Evolutionary conservation across 768 basidiomycete species (phyloP), one percentile per base, ranked within the genome.

Genomic region (Aureoboletus auriporus): DNA sequence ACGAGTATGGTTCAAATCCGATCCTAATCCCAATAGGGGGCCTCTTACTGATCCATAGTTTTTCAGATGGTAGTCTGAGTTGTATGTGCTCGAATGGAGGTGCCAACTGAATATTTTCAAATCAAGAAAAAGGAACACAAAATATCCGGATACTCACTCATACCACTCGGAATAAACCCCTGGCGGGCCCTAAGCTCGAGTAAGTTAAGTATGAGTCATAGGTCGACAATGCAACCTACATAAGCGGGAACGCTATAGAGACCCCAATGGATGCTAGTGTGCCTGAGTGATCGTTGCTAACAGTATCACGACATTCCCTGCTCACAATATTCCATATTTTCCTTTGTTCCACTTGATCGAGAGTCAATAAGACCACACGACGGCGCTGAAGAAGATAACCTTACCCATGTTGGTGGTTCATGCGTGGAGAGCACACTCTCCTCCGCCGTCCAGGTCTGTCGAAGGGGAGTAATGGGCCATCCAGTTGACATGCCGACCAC

Each of bases 281-380:
- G 49, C 4, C 43, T 53, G n/a, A 62, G 47, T 43, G 5, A 8
- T 29, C 8, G n/a, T 5, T 12, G 8, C 10, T 20, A 31, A 34
- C 13, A 16, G 29, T 30, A 40, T 11, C 30, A 47, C 16, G 31
- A 46, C 26, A 39, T 39, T 16, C 42, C 30, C 7, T 28, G 53
- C 75, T 58, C 52, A 79, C 78, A 79, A 80, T 14, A 80, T 79
- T 9, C 79, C 80, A 54, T 69, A 80, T 59, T 80, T 82, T 12
- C 74, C 77, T 31, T 71, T 65, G 48, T 66, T 73, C 71, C 73
- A 82, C 77, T 78, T 16, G 14, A 45, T 37, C 33, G 11, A 33
- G 14, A 36, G 16, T 53, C 39, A 55, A 34, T 23, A 27, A 6
- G 11, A 29, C 26, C 23, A 16, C 31, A 33, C 14, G 33, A 17